Percentiles rank a stretch among this genome's conserved stretches.
phyloP scores from a whole-genome alignment of 345 rosid genomes.

The Physaria fendleri region DNA sequence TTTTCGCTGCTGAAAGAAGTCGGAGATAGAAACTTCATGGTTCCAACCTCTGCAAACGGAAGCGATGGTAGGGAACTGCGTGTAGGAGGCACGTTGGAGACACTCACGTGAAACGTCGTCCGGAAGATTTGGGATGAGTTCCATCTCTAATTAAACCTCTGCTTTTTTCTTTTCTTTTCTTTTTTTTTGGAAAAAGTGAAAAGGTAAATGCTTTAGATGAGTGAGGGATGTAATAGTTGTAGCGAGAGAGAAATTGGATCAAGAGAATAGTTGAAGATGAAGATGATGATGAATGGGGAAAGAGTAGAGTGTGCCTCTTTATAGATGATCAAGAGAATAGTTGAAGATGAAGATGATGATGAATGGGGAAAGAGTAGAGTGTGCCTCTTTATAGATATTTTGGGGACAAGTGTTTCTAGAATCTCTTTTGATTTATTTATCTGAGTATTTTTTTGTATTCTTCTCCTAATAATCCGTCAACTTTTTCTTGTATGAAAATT shows the following conservation, averaged over 20 bases:
- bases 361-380: slow-evolving; percentile 7
- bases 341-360: slow-evolving; percentile 14
- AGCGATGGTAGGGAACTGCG: slow-evolving; percentile 34
- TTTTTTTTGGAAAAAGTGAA: not conserved
- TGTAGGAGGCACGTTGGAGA: slow-evolving; percentile 42
- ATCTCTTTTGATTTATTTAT: not conserved
- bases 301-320: slow-evolving; percentile 22
- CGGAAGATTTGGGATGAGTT: slow-evolving; percentile 56
- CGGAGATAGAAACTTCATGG: slow-evolving; percentile 40
- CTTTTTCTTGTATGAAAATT: not conserved
- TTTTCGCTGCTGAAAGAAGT: slow-evolving; percentile 36
- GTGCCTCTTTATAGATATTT: slow-evolving; percentile 23
- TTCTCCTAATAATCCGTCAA: not conserved
- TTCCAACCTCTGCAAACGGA: slow-evolving; percentile 60
- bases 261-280: slow-evolving; percentile 22
- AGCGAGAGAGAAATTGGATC: slow-evolving; percentile 1
- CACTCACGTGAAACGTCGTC: slow-evolving; percentile 56
- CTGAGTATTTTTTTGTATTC: not conserved
- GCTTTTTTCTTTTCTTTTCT: not conserved
- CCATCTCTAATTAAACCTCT: slow-evolving; percentile 30
- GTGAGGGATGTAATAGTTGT: not conserved
- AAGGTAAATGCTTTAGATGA: not conserved
- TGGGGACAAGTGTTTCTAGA: slow-evolving; percentile 26
- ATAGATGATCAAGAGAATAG: slow-evolving; percentile 19
- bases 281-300: not conserved